Evolutionary conservation across 1,284 basidiomycete species (phyloP), one percentile per base, ranked within the genome.

Genomic region (Vanrija sp.): DNA sequence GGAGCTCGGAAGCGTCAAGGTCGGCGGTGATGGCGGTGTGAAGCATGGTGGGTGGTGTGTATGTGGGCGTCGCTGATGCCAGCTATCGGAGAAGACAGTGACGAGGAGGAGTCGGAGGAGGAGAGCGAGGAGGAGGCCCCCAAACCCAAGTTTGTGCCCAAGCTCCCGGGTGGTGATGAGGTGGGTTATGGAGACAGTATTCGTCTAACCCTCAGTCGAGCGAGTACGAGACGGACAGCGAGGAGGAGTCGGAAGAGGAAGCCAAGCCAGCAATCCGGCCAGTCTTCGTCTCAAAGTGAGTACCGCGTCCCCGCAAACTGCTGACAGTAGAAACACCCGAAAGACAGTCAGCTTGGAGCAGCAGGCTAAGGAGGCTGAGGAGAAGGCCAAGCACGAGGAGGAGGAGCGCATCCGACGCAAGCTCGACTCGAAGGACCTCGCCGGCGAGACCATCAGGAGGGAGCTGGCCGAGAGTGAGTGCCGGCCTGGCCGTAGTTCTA

Each of bases 151-250:
- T 47, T 43, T 8, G 46, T 62, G 15, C 58, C 62, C 16, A 64
- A 61, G 54, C 54, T 51, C 42, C 49, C 46, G 46, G 61, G 45
- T 40, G 58, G 58, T 7, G 64, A 65, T 14, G 43, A 44, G 15
- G 19, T 44, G 19, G 43, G 19, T n/a, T 21, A 15, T 15, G 7
- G n/a, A 21, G 14, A 18, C n/a, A 5, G 44, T 34, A 1, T 14
- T 14, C 34, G 14, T 42, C 40, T 42, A 25, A 15, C 21, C 39
- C n/a, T 6, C 42, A 75, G 70, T 73, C 72, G 39, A 74, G 73
- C 65, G 75, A 77, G 47, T 77, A 76, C 56, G 75, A 76, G 55
- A 75, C 74, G 1, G 75, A 74, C 45, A 71, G 68, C 5, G 72
- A 71, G 51, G 72, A 73, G 58, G 72, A 74, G 49, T 65, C 63